A percentile compares a stretch with the other conserved stretches of the same genome.
phyloP scores from a whole-genome alignment of 1,139 yeast species.

The Zygosaccharomyces sapae region DNA sequence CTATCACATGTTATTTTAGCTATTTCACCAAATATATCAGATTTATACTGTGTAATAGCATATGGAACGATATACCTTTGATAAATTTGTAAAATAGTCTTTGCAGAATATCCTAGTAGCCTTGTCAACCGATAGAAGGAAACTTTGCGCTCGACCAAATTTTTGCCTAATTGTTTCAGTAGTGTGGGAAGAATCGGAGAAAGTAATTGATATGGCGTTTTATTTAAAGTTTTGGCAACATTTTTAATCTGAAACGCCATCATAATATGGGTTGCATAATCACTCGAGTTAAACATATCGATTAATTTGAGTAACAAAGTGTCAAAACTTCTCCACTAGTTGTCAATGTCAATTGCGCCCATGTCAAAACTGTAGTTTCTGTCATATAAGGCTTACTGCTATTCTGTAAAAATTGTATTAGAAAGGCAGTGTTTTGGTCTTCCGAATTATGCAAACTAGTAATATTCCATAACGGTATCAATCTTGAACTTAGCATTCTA shows the following conservation, averaged over 20 bases:
- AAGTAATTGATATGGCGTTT: conserved; percentile 65
- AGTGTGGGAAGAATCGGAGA: conserved; percentile 76
- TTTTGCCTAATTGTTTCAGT: conserved; percentile 61
- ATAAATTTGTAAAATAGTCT: conserved; percentile 64
- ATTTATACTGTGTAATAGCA: conserved; percentile 59
- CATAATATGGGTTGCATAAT: conserved; percentile 31
- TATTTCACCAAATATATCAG: conserved; percentile 58
- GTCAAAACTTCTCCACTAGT: conserved; percentile 32
- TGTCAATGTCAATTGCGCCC: conserved; percentile 32
- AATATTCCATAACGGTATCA: conserved; percentile 34
- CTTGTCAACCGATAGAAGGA: conserved; percentile 59
- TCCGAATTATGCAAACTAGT: conserved; percentile 23
- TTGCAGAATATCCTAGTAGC: conserved; percentile 57
- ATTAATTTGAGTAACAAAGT: conserved; percentile 31
- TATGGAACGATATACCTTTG: conserved; percentile 74
- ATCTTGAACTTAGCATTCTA: conserved; percentile 44
- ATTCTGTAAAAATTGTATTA: conserved; percentile 28
- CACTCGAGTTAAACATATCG: conserved; percentile 31
- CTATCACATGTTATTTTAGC: conserved; percentile 40
- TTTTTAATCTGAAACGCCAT: conserved; percentile 33
- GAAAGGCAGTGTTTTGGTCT: conserved; percentile 27
- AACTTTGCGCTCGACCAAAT: conserved; percentile 46
- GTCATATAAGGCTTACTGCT: conserved; percentile 17
- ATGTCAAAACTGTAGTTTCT: conserved; percentile 29
- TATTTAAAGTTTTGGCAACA: conserved; percentile 41